A percentile compares a stretch with the other conserved stretches of the same genome.
These are phyloP conservation scores for Lycium barbarum DNA, from an alignment of 257 asterid species.

Conservation along the genomic window DNA sequence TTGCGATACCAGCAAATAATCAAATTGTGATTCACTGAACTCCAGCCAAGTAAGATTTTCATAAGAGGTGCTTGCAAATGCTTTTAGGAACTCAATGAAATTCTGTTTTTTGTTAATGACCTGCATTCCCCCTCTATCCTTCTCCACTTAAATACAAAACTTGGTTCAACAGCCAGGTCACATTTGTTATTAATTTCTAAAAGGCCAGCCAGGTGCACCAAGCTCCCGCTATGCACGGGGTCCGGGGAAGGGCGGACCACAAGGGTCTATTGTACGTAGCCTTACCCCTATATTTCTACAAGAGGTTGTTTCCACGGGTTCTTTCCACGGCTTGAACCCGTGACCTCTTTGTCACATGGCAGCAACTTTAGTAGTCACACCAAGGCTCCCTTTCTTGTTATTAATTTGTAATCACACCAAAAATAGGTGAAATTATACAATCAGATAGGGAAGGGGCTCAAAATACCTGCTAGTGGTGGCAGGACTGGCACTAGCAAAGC, in stretches of 20 bases:
- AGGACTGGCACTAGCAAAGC: conserved; percentile 65
- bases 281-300: no score
- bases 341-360: no score
- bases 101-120: conserved; percentile 7
- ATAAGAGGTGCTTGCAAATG: conserved; percentile 10
- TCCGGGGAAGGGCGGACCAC: no score
- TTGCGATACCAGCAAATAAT: background rate
- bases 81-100: conserved; percentile 13
- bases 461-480: conserved; percentile 69
- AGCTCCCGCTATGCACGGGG: no score
- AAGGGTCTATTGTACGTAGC: no score
- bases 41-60: conserved; percentile 8
- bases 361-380: no score
- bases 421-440: background rate
- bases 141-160: background rate
- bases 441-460: background rate
- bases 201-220: no score
- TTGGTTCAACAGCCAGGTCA: background rate
- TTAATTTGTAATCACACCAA: background rate
- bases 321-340: no score
- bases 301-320: no score
- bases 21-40: conserved; percentile 8
- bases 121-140: background rate
- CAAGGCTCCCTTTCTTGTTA: background rate
- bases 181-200: background rate